Evolutionary conservation across 2,329 filamentous ascomycete genomes (phyloP).

Genomic region (Fusarium dlaminii): DNA sequence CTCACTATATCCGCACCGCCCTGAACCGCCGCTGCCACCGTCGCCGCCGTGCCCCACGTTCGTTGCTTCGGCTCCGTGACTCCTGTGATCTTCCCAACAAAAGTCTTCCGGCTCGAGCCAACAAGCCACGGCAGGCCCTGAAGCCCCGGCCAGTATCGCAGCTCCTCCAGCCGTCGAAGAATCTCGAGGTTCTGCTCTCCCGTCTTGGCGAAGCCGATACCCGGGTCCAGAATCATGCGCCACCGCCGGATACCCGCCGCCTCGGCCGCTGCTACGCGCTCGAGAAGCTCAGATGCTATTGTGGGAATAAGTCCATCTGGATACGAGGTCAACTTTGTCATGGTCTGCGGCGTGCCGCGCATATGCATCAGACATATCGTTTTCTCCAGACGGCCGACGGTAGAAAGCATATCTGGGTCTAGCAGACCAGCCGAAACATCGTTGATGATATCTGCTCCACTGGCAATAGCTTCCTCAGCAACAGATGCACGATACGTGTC

Average conservation of each 20-base stretch:
- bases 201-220: constrained; percentile 92
- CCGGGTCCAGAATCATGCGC: constrained; percentile 95
- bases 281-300: constrained; percentile 73
- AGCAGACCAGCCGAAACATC: constrained; percentile 87
- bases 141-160: constrained; percentile 72
- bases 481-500: constrained; percentile 93
- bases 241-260: constrained; percentile 85
- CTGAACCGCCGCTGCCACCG: constrained; percentile 84
- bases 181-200: constrained; percentile 83
- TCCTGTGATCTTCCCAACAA: constrained; percentile 85
- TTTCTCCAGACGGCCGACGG: constrained; percentile 79
- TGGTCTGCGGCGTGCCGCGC: constrained; percentile 86
- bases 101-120: constrained; percentile 88
- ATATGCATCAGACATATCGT: constrained; percentile 92
- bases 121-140: constrained; percentile 85
- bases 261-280: constrained; percentile 78
- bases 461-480: constrained; percentile 77
- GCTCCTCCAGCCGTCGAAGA: constrained; percentile 70
- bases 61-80: constrained; percentile 76
- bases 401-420: constrained; percentile 83
- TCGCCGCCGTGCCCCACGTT: constrained; percentile 86
- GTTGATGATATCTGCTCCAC: constrained; percentile 92
- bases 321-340: constrained; percentile 77
- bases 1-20: constrained; percentile 92
- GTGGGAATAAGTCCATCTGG: constrained; percentile 72